These are phyloP conservation scores for Mycena sp. DNA, from an alignment of 1,284 basidiomycete genomes.

Conservation along the genomic window DNA sequence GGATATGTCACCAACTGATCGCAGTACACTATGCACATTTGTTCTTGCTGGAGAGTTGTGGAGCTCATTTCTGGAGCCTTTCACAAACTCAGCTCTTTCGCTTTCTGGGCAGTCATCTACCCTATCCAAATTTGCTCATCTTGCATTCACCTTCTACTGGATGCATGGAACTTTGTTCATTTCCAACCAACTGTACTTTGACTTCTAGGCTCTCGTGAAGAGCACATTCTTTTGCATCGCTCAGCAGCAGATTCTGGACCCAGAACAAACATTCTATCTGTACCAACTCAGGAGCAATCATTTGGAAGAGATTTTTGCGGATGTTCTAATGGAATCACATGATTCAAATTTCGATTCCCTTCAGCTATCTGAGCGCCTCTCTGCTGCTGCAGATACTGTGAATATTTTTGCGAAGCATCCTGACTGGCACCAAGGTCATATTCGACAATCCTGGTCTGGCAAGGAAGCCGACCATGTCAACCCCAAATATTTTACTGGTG, in stretches of 20 bases:
- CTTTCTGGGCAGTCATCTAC: too few species aligned
- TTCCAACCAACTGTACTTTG: conserved; percentile 10
- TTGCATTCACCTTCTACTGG: conserved; percentile 4
- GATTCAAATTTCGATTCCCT: conserved; percentile 9
- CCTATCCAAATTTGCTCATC: conserved; percentile 1
- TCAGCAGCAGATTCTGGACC: conserved; percentile 6
- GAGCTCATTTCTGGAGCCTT: too few species aligned
- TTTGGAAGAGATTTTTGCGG: conserved; percentile 6
- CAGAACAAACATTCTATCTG: background rate
- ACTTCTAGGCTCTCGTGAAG: conserved; percentile 10
- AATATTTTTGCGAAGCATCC: conserved; percentile 1
- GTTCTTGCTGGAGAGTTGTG: too few species aligned
- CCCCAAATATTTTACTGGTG: conserved; percentile 1
- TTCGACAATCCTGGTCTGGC: conserved; percentile 9
- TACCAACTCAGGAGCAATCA: conserved; percentile 10
- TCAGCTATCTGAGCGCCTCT: conserved; percentile 10
- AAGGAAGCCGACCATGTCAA: conserved; percentile 19
- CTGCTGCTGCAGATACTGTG: conserved; percentile 1
- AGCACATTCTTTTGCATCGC: conserved; percentile 7
- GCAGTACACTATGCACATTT: too few species aligned
- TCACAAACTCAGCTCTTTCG: too few species aligned
- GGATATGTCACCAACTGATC: too few species aligned
- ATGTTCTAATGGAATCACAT: conserved; percentile 12
- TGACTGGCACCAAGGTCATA: conserved; percentile 16
- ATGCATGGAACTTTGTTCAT: conserved; percentile 4